phyloP scores from a whole-genome alignment of 2,329 filamentous ascomycete species.

The Aspergillus pseudoterreus region DNA sequence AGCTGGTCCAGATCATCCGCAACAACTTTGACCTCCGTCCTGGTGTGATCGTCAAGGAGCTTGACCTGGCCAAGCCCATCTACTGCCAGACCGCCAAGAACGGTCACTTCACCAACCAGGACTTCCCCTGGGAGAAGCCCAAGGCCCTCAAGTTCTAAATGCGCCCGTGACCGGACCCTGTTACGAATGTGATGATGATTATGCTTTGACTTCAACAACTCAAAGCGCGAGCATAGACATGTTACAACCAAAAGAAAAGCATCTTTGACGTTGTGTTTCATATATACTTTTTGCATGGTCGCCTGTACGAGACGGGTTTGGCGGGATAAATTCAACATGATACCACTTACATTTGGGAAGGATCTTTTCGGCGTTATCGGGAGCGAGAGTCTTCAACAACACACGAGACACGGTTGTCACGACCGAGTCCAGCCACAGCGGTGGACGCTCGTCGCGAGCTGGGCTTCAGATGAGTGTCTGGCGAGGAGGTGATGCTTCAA shows the following conservation, averaged over 20 bases:
- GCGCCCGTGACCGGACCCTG: conserved; percentile 18
- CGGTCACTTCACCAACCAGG: conserved; percentile 99
- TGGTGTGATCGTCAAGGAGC: conserved; percentile 97
- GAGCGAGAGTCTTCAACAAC: conserved; percentile 40
- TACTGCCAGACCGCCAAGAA: conserved; percentile 99
- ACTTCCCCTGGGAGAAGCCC: conserved; percentile 97
- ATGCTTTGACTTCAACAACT: conserved; percentile 51
- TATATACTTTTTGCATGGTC: conserved; percentile 37
- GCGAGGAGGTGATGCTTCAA: conserved; percentile 8
- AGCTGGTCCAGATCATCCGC: conserved; percentile 91
- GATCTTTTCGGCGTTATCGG: conserved; percentile 39
- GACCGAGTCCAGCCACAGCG: neutral
- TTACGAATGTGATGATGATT: conserved; percentile 43
- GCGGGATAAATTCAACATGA: conserved; percentile 47
- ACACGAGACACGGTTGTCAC: conserved; percentile 13
- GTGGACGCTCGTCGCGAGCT: conserved; percentile 6
- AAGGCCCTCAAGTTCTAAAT: conserved; percentile 88
- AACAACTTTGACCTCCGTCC: conserved; percentile 97
- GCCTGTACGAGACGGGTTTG: conserved; percentile 32
- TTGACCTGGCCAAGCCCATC: conserved; percentile 92
- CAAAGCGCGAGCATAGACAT: conserved; percentile 44
- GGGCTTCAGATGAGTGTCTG: conserved; percentile 11
- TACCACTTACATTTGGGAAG: conserved; percentile 44
- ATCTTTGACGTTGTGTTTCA: conserved; percentile 26
- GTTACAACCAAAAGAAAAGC: conserved; percentile 27